Conservation (phyloP, 1,284 basidiomycete species). For the Microbotryomycetes sp. region DNA sequence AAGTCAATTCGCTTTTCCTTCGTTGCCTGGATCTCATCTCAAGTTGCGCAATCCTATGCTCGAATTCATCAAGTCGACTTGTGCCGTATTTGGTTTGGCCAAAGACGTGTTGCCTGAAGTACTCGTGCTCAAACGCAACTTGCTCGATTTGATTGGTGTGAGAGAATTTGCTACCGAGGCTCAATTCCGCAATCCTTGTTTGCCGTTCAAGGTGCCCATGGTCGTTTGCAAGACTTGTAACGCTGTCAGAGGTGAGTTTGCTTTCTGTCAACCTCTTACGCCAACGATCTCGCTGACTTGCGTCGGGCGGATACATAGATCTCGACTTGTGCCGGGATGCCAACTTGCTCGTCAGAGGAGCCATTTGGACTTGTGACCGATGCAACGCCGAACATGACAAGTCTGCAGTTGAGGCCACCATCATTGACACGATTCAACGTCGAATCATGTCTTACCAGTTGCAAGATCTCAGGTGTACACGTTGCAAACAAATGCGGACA, state of each 20-base stretch:
- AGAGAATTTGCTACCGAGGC: slow-evolving; percentile 72
- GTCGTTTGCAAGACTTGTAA: slow-evolving; percentile 90
- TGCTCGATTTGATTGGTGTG: slow-evolving; percentile 81
- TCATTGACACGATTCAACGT: slow-evolving; percentile 68
- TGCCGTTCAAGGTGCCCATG: slow-evolving; percentile 76
- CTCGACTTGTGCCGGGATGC: slow-evolving; percentile 94
- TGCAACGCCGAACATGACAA: slow-evolving; percentile 88
- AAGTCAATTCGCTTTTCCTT: slow-evolving; percentile 68
- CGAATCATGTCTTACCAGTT: slow-evolving; percentile 73
- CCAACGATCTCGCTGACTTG: not conserved
- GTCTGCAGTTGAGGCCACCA: slow-evolving; percentile 71
- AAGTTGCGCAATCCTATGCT: slow-evolving; percentile 68
- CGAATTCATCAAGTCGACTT: slow-evolving; percentile 84
- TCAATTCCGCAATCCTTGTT: slow-evolving; percentile 84
- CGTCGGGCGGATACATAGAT: slow-evolving; percentile 6
- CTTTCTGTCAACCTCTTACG: not conserved
- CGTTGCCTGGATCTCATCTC: slow-evolving; percentile 79
- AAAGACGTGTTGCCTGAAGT: slow-evolving; percentile 77
- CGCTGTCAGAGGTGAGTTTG: slow-evolving; percentile 52
- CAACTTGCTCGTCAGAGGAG: slow-evolving; percentile 55
- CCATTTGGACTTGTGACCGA: slow-evolving; percentile 43
- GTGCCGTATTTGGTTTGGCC: slow-evolving; percentile 71
- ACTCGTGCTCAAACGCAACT: slow-evolving; percentile 77
- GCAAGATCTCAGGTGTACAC: slow-evolving; percentile 72
- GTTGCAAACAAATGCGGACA: slow-evolving; percentile 80